Base-by-base conservation (phyloP, 148 eudicot genomes). In the Arctostaphylos glauca region DNA sequence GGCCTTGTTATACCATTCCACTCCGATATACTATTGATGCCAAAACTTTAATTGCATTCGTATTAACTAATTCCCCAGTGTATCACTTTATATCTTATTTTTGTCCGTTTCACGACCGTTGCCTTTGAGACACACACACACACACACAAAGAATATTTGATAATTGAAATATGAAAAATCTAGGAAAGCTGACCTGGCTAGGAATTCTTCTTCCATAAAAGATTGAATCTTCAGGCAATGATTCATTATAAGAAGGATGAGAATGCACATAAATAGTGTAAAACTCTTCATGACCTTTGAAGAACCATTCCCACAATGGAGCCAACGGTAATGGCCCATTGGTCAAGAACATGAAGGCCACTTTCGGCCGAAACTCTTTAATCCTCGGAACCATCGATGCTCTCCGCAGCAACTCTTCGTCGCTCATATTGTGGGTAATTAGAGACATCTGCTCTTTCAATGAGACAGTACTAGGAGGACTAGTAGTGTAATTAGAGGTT, bases 321-420 rank as follows among this genome's bases (percentile, higher is more conserved):
- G 88, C 88, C 48, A 94, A 86, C 0, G 94, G 94, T 86, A 94
- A 81, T 10, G 90, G 90, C 73, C 98, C 95, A 66, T 82, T 87
- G 21, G 93, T 86, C 89, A 93, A 91, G 93, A 90, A 93, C 98
- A 94, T 88, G 80, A 94, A 94, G 13, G 98, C 96, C 68, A 92
- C 88, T 80, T 93, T 94, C 8, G 90, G 87, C 31, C 83, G 81
- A n/a, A 82, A 52, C 10, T 76, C 85, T 78, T 83, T 78, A 66
- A 84, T 67, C 83, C 88, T 38, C 5, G 86, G 84, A 86, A 85
- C 80, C 89, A 80, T 84, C 12, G 93, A 87, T 80, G 91, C 94
- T 55, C 73, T 91, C 89, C 73, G 31, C 0, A 90, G 18, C 84
- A 94, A 86, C 84, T 91, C 93, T 16, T 84, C 80, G 18, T 92